These are phyloP conservation scores for Fusarium solani-melongenae DNA, from an alignment of 2,329 filamentous ascomycete species.

Conservation along the genomic window DNA sequence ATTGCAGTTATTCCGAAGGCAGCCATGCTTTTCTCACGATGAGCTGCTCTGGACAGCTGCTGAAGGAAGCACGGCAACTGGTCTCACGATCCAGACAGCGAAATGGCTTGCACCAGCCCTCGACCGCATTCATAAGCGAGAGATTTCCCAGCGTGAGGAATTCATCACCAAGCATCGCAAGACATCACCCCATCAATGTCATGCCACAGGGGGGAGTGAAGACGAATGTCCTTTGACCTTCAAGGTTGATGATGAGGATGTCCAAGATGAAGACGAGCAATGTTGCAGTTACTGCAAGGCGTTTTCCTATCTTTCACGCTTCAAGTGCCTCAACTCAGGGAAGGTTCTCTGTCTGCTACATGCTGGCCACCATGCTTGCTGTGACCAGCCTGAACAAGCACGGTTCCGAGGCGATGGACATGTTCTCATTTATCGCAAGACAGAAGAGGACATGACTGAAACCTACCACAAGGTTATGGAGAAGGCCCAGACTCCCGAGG, in stretches of 20 bases:
- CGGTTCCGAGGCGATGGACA: conserved; percentile 79
- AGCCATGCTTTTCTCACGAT: conserved; percentile 97
- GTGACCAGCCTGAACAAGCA: conserved; percentile 73
- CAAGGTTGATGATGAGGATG: conserved; percentile 76
- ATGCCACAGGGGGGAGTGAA: conserved; percentile 54
- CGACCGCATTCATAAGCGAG: conserved; percentile 79
- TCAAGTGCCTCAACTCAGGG: conserved; percentile 83
- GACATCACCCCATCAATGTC: conserved; percentile 64
- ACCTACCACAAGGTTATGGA: conserved; percentile 83
- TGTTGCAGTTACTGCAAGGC: conserved; percentile 95
- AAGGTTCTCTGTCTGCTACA: conserved; percentile 87
- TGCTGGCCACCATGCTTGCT: conserved; percentile 84
- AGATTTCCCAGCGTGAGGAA: conserved; percentile 73
- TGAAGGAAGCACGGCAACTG: conserved; percentile 74
- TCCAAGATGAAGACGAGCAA: conserved; percentile 92
- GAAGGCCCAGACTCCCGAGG: conserved; percentile 85
- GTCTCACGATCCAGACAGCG: conserved; percentile 83
- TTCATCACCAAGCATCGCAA: conserved; percentile 76
- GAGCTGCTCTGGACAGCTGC: conserved; percentile 93
- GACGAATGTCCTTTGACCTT: conserved; percentile 70
- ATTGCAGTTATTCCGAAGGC: conserved; percentile 86
- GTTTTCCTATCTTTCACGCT: conserved; percentile 90
- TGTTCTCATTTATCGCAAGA: conserved; percentile 79
- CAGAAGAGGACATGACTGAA: conserved; percentile 74
- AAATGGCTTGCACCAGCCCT: conserved; percentile 95